These are phyloP conservation scores for Chrysophaeum taylorii DNA, from an alignment of 352 stramenopile species.

Conservation along the genomic window DNA sequence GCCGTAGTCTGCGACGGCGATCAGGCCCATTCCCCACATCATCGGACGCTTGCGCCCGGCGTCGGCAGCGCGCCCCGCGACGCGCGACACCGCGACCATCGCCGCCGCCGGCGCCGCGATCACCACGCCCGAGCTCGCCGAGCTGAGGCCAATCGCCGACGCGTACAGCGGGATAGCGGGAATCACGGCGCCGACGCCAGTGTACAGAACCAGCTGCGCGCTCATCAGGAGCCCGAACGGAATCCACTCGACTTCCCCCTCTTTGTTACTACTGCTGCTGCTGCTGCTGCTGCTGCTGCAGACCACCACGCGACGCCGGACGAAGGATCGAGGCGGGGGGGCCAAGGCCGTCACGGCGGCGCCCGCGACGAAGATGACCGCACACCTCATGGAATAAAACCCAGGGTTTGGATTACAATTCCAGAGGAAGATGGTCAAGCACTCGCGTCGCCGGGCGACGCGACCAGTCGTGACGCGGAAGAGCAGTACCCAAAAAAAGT, in stretches of 20 bases:
- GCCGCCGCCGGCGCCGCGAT: slow-evolving; percentile 42
- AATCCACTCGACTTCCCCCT: no score
- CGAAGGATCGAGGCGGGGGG: no score
- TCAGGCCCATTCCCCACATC: slow-evolving; percentile 43
- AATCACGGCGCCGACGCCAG: slow-evolving; percentile 49
- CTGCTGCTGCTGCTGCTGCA: no score
- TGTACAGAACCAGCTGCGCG: slow-evolving; percentile 47
- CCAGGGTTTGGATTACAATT: no score
- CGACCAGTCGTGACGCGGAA: no score
- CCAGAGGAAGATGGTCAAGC: no score
- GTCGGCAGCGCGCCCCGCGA: slow-evolving; percentile 35
- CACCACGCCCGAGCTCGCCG: slow-evolving; percentile 41
- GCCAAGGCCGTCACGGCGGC: no score
- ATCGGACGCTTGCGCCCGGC: slow-evolving; percentile 40
- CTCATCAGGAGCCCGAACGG: slow-evolving; percentile 38
- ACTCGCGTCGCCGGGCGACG: no score
- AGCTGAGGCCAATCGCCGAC: slow-evolving; percentile 42
- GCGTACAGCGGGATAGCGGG: slow-evolving; percentile 45
- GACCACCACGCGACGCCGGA: no score
- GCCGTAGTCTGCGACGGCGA: slow-evolving; percentile 38
- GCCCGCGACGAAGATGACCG: no score
- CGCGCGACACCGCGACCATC: slow-evolving; percentile 32
- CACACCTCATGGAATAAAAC: no score
- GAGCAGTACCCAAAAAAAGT: background rate
- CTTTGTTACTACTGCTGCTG: no score